Evolutionary conservation across 257 asterid species (phyloP).

Genomic region (Plantago elongata): DNA sequence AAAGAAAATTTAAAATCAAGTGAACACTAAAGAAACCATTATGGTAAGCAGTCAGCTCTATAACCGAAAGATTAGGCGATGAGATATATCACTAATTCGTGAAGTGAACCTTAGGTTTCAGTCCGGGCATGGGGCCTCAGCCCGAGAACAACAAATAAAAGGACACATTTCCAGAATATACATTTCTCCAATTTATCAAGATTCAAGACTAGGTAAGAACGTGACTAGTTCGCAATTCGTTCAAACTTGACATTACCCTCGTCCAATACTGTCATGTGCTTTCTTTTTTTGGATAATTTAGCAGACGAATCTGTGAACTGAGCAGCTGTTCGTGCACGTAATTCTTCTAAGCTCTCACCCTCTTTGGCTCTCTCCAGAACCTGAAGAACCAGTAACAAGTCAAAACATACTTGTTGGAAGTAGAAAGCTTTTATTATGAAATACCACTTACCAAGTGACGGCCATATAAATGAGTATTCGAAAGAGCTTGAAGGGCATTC

Average conservation of each 20-base stretch:
- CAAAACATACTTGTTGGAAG: slow-evolving; percentile 1
- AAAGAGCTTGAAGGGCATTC: slow-evolving; percentile 79
- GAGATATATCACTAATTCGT: no score
- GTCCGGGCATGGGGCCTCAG: no score
- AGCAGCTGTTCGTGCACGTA: slow-evolving; percentile 79
- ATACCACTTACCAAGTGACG: slow-evolving; percentile 76
- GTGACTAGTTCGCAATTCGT: slow-evolving; percentile 36
- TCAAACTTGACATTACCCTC: slow-evolving; percentile 57
- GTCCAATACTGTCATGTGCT: slow-evolving; percentile 46
- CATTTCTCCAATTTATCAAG: background rate
- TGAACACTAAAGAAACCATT: no score
- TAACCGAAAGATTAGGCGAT: no score
- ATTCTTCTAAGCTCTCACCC: slow-evolving; percentile 87
- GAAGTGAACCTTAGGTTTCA: no score
- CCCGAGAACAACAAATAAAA: no score
- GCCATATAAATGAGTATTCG: slow-evolving; percentile 88
- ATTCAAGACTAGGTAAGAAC: background rate
- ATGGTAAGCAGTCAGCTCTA: no score
- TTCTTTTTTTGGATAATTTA: slow-evolving; percentile 59
- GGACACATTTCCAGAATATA: no score
- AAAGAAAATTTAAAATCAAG: no score
- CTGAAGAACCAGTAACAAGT: slow-evolving; percentile 31
- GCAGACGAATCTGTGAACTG: slow-evolving; percentile 53
- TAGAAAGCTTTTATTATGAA: background rate
- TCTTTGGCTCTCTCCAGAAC: slow-evolving; percentile 94